A percentile compares a stretch with the other conserved stretches of the same genome.
Evolutionary conservation across 2,329 filamentous ascomycete species (phyloP).

Genomic region (Pseudopithomyces chartarum): DNA sequence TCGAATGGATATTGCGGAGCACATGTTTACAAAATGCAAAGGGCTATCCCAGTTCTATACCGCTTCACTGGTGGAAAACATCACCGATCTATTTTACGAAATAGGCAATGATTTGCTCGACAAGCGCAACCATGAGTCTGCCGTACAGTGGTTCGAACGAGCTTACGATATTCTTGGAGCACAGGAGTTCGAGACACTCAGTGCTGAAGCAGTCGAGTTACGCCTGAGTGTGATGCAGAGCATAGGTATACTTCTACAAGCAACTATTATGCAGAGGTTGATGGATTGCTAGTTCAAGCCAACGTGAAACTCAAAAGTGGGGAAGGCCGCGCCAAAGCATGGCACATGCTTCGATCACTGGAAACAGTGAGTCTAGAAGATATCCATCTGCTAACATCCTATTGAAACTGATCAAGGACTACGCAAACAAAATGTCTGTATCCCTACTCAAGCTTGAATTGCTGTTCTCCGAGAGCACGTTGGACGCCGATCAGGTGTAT

Average conservation of each 20-base stretch:
- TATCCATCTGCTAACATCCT: background rate
- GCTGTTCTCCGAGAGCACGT: conserved; percentile 52
- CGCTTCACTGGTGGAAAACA: conserved; percentile 59
- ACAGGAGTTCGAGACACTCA: conserved; percentile 61
- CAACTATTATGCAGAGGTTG: background rate
- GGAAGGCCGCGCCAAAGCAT: conserved; percentile 58
- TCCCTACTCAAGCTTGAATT: conserved; percentile 72
- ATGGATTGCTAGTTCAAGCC: conserved; percentile 57
- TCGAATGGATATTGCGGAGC: conserved; percentile 75
- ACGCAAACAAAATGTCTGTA: conserved; percentile 69
- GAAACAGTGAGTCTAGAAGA: conserved; percentile 51
- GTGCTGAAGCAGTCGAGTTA: conserved; percentile 66
- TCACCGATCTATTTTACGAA: conserved; percentile 72
- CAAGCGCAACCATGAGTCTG: conserved; percentile 59
- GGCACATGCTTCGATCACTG: conserved; percentile 63
- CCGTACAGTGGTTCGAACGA: conserved; percentile 75
- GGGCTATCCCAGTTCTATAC: conserved; percentile 50
- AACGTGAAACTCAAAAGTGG: conserved; percentile 55
- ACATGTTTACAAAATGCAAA: conserved; percentile 69
- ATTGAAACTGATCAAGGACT: conserved; percentile 43
- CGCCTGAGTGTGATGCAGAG: conserved; percentile 68
- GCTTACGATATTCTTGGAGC: conserved; percentile 64
- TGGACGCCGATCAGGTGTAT: conserved; percentile 49
- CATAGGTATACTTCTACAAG: conserved; percentile 35
- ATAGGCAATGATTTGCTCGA: conserved; percentile 68